Percentiles rank a stretch among this genome's conserved stretches.
phyloP scores from a whole-genome alignment of 192 early-diverging fungal species.

The Nowakowskiella sp. region DNA sequence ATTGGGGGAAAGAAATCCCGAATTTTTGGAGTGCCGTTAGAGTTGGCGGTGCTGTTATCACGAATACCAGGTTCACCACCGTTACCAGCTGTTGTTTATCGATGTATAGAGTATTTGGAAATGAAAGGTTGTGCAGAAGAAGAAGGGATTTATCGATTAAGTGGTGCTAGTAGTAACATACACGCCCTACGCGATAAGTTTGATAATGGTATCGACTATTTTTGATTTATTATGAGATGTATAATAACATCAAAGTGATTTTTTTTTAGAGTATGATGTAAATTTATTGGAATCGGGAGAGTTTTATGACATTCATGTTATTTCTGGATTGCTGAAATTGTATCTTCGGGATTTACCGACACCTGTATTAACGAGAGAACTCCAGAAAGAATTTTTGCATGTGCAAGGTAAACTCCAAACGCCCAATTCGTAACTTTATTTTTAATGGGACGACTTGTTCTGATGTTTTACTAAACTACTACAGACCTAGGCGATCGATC shows the following conservation, averaged over 20 bases:
- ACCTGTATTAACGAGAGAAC: conserved; percentile 80
- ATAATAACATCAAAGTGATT: background rate
- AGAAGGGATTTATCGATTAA: conserved; percentile 92
- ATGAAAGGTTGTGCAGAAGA: conserved; percentile 65
- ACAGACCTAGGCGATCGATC: conserved; percentile 67
- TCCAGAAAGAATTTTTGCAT: conserved; percentile 74
- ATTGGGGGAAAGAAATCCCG: conserved; percentile 26
- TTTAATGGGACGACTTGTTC: conserved; percentile 5
- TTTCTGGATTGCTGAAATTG: conserved; percentile 85
- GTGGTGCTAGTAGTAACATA: conserved; percentile 67
- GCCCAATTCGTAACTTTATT: background rate
- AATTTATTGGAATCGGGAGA: conserved; percentile 51
- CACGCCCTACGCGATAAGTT: conserved; percentile 72
- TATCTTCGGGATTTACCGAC: conserved; percentile 83
- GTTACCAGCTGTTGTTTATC: conserved; percentile 83
- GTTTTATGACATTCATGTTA: conserved; percentile 87
- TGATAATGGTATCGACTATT: conserved; percentile 45
- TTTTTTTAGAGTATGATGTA: conserved; percentile 59
- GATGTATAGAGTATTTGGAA: conserved; percentile 95
- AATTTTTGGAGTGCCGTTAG: conserved; percentile 82
- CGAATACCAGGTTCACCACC: conserved; percentile 67
- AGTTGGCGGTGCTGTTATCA: conserved; percentile 64
- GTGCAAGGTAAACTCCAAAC: conserved; percentile 46
- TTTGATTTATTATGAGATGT: conserved; percentile 5
- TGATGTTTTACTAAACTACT: conserved; percentile 1